Evolutionary conservation across 1,139 yeast genomes (phyloP), one percentile per base, ranked within the genome.

Genomic region (Yamadazyma oceani): DNA sequence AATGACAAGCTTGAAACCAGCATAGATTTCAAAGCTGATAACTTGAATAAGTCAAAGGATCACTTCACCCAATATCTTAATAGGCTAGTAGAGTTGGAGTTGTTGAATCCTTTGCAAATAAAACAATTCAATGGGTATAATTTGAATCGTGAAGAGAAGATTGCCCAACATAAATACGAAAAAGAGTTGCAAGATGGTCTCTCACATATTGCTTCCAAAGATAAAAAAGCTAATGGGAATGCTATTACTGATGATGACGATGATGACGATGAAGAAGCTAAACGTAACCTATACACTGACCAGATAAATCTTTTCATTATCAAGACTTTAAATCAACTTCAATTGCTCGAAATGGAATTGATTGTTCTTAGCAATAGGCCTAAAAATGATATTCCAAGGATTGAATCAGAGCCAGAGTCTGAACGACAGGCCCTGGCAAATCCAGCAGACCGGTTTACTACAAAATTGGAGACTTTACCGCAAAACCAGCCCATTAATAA

Each of bases 71-170:
- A 69, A 32, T 82, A 68, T 51, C 51, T 83, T 32, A 39, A 63
- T 47, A 43, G 58, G 53, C 38, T 64, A 58, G 52, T 69, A 51
- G 52, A 70, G 60, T 57, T 78, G 64, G 32, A 48, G 13, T 17
- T 82, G 1, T 54, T 82, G 28, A 59, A 60, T 31, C 53, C 63
- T 21, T 42, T 46, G 4, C 78, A 82, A 40, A 34, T 48, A 3
- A 56, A 60, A 13, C 69, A 65, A 44, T 45, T 77, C 2, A 40
- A 60, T 5, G 45, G 48, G 3, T 40, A 39, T 21, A 70, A 75
- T 14, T 57, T 64, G 19, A 73, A 76, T 47, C 68, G 96, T 46
- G 81, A 81, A 17, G 84, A 78, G 38, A 90, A 89, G 57, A 87
- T 90, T 41, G 83, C 76, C 17, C 74, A 78, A 49, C 85, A 71